Evolutionary conservation across 345 rosid genomes (phyloP).

Genomic region (Clarkia xantiana): DNA sequence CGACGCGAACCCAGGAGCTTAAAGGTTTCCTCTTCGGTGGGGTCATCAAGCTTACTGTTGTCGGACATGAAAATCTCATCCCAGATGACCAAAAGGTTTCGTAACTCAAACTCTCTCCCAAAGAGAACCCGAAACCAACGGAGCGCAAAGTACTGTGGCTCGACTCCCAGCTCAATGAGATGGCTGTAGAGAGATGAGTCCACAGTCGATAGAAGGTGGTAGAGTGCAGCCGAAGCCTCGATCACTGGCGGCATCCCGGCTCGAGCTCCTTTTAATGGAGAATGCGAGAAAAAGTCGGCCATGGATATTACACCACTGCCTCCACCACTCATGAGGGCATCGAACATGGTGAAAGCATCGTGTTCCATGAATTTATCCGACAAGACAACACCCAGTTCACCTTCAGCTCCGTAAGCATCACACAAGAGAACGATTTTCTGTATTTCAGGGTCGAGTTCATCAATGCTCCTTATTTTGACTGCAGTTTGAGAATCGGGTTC

Average conservation of each 20-base stretch:
- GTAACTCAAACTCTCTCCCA: constrained; percentile 77
- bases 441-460: constrained; percentile 75
- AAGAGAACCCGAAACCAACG: constrained; percentile 78
- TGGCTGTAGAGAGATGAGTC: constrained; percentile 85
- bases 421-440: constrained; percentile 44
- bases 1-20: constrained; percentile 42
- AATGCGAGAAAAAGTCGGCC: constrained; percentile 61
- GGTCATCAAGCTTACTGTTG: constrained; percentile 18
- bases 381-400: constrained; percentile 84
- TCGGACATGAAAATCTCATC: constrained; percentile 76
- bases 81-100: constrained; percentile 60
- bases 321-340: constrained; percentile 67
- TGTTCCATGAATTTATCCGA: constrained; percentile 93
- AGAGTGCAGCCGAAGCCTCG: constrained; percentile 69
- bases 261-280: constrained; percentile 13
- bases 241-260: constrained; percentile 57
- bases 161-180: constrained; percentile 72
- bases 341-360: constrained; percentile 87
- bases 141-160: constrained; percentile 79
- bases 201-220: constrained; percentile 50
- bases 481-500: constrained; percentile 32
- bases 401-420: constrained; percentile 90
- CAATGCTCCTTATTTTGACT: constrained; percentile 33
- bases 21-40: constrained; percentile 18
- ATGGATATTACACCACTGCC: constrained; percentile 54